Conservation (phyloP, 805 yeast species). For the Nakazawaea wyomingensis region DNA sequence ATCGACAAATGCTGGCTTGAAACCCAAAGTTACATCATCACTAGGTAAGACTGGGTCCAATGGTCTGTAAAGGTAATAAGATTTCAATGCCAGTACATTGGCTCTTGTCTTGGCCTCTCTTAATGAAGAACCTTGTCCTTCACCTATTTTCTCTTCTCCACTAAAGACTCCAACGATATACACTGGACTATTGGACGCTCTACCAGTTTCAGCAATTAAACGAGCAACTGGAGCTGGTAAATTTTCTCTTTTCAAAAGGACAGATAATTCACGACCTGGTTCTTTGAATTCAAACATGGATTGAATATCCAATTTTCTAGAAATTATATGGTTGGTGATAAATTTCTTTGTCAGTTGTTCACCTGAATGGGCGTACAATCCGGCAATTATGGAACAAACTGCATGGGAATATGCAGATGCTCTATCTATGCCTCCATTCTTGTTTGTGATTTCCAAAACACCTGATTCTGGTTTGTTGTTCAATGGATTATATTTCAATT, state of each 20-base stretch:
- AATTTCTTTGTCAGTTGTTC: conserved; percentile 60
- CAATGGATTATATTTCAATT: conserved; percentile 40
- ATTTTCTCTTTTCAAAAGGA: conserved; percentile 70
- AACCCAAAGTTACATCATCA: conserved; percentile 30
- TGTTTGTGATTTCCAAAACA: conserved; percentile 40
- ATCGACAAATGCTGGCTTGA: conserved; percentile 31
- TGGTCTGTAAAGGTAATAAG: conserved; percentile 91
- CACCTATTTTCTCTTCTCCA: conserved; percentile 81
- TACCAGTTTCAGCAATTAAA: conserved; percentile 89
- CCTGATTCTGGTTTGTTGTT: conserved; percentile 42
- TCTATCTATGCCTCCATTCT: conserved; percentile 24
- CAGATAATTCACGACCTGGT: conserved; percentile 80
- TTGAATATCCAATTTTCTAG: conserved; percentile 74
- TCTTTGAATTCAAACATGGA: conserved; percentile 74
- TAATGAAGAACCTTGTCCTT: conserved; percentile 88
- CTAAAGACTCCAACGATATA: conserved; percentile 88
- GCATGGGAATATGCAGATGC: conserved; percentile 54
- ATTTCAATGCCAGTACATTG: conserved; percentile 82
- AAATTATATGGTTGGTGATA: conserved; percentile 67
- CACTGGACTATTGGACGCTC: conserved; percentile 76
- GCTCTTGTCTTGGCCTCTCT: conserved; percentile 91
- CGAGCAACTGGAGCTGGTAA: conserved; percentile 74
- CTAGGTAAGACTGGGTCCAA: conserved; percentile 58
- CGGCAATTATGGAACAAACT: conserved; percentile 81
- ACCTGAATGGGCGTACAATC: conserved; percentile 70